Evolutionary conservation across 306 rosid species (phyloP), one percentile per base, ranked within the genome.

Genomic region (Rosa lucieae): DNA sequence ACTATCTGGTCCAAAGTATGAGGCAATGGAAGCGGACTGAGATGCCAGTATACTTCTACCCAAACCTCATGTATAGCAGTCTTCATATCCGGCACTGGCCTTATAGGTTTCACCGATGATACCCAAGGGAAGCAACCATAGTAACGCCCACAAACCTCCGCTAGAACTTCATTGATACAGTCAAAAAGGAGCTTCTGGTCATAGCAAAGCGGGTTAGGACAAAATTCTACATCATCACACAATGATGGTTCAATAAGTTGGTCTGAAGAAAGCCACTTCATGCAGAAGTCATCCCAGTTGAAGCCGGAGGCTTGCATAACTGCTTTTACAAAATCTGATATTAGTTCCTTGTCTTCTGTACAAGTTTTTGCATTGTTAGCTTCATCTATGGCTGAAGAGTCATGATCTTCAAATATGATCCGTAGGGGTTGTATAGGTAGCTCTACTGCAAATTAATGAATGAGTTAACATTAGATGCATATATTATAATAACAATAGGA

Each of bases 1-100:
- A 96, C 89, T 75, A 93, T 89, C 83, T 96, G 96, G 78, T 96
- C 99, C 81, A 96, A 86, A 3, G 93, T 87, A 58, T 52, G 89
- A 5, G 96, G 98, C 10, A 84, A 87, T 43, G 93, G 90, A 56
- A 89, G 72, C 18, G 92, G 90, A 88, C 80, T 87, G 81, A 96
- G 84, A 87, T 88, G 89, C 97, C 97, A 89, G 74, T 90, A 74
- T 61, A 96, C 89, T 85, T 88, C 94, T 84, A 84, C 88, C 78
- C 89, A 90, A 29, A 89, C 88, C 86, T 85, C 91, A 73, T 76
- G 77, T 59, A 80, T 74, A 51, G 83, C 75, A 21, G 40, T 84
- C 79, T 84, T 75, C 89, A 87, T 79, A 63, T 83, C 81, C n/a
- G 83, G 88, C 68, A 81, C 74, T 46, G 85, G 87, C 78, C 88